phyloP scores from a whole-genome alignment of 2,329 filamentous ascomycete genomes.

The Tolypocladium endophyticum region DNA sequence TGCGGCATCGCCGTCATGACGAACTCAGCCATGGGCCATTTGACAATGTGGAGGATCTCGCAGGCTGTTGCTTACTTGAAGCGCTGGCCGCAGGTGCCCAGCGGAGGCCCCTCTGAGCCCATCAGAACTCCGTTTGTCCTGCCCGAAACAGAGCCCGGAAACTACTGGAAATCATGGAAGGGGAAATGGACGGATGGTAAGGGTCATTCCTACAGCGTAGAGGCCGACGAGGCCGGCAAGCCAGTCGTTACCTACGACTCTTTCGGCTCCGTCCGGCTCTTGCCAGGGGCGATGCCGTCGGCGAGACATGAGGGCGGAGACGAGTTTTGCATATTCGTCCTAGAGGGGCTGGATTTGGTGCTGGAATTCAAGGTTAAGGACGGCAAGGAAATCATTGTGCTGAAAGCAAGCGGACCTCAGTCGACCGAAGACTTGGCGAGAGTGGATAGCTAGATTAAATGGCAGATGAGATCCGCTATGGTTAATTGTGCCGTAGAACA shows the following conservation, averaged over 20 bases:
- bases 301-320: not conserved
- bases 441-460: not conserved
- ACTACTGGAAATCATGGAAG: not conserved
- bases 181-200: not conserved
- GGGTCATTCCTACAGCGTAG: not conserved
- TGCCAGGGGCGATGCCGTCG: not conserved
- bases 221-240: not conserved
- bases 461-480: not conserved
- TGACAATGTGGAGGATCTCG: not conserved
- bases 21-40: slow-evolving; percentile 5
- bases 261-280: not conserved
- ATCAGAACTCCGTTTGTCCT: not conserved
- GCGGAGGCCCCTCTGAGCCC: not conserved
- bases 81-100: not conserved
- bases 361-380: not conserved
- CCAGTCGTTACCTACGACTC: not conserved
- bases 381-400: not conserved
- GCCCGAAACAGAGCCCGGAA: not conserved
- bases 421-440: not conserved
- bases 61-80: not conserved
- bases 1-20: slow-evolving; percentile 11
- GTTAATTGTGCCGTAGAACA: not conserved
- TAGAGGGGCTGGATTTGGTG: not conserved
- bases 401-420: not conserved
- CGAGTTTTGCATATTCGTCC: not conserved